Conservation (phyloP, 129 eudicot genomes). For the Erigeron canadensis region DNA sequence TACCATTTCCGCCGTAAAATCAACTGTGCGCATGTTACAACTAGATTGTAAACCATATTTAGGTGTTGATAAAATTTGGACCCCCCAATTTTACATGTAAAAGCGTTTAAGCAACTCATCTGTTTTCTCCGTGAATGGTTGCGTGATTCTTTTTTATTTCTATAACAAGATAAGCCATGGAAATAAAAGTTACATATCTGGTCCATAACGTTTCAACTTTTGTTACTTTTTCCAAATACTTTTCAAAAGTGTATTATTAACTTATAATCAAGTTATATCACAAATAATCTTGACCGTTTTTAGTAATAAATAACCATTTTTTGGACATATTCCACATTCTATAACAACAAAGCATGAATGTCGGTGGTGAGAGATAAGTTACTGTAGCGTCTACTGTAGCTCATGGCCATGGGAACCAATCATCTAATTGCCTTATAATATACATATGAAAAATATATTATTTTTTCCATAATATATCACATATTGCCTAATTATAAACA, state of each 20-base stretch:
- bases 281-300: background rate
- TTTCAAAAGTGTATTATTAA: background rate
- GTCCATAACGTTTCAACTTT: slow-evolving; percentile 4
- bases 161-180: slow-evolving; percentile 4
- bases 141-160: slow-evolving; percentile 32
- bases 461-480: too few relatives aligned
- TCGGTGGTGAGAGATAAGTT: too few relatives aligned
- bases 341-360: too few relatives aligned
- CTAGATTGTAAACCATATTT: background rate
- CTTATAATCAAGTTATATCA: background rate
- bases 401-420: too few relatives aligned
- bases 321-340: background rate
- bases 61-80: slow-evolving; percentile 13
- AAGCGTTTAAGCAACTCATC: slow-evolving; percentile 1
- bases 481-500: too few relatives aligned
- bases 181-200: background rate
- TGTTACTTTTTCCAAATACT: background rate
- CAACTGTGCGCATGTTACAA: slow-evolving; percentile 3
- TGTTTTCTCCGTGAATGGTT: slow-evolving; percentile 33
- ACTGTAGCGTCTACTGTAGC: too few relatives aligned
- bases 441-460: too few relatives aligned
- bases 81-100: slow-evolving; percentile 25
- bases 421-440: too few relatives aligned
- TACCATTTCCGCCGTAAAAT: too few relatives aligned
- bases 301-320: background rate